A percentile compares a stretch with the other conserved stretches of the same genome.
These are phyloP conservation scores for Metschnikowia cubensis DNA, from an alignment of 805 yeast genomes.

Conservation along the genomic window DNA sequence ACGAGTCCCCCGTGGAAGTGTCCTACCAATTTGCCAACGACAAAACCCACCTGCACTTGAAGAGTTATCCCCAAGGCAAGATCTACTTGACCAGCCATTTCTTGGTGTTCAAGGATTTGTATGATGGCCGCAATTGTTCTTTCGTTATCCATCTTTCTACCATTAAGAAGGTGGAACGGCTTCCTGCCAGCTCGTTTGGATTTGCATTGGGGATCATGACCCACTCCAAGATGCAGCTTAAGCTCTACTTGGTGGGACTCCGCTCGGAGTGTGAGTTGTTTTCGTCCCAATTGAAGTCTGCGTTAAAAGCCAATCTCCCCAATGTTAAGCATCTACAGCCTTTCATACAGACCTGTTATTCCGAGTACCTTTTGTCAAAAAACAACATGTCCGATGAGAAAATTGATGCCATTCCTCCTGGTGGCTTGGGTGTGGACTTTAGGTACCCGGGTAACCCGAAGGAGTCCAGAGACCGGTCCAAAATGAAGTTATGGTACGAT, in stretches of 20 bases:
- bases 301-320: conserved; percentile 58
- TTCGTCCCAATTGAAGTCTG: conserved; percentile 60
- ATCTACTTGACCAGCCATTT: conserved; percentile 73
- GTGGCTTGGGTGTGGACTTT: conserved; percentile 82
- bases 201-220: conserved; percentile 75
- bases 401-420: conserved; percentile 56
- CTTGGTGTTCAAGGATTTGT: conserved; percentile 67
- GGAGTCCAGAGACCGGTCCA: conserved; percentile 72
- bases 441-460: conserved; percentile 88
- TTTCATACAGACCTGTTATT: conserved; percentile 70
- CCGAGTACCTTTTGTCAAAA: conserved; percentile 73
- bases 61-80: conserved; percentile 49
- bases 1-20: conserved; percentile 63
- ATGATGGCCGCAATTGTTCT: conserved; percentile 63
- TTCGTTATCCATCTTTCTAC: conserved; percentile 73
- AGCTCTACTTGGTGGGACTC: conserved; percentile 74
- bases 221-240: conserved; percentile 57
- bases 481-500: conserved; percentile 92
- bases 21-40: conserved; percentile 25
- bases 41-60: conserved; percentile 20
- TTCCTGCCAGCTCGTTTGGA: conserved; percentile 70
- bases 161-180: conserved; percentile 78
- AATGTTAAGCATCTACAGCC: conserved; percentile 59
- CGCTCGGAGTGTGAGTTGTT: conserved; percentile 77
- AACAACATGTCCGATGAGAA: conserved; percentile 44